phyloP scores from a whole-genome alignment of 768 basidiomycete species.

The Filobasidium wieringae region DNA sequence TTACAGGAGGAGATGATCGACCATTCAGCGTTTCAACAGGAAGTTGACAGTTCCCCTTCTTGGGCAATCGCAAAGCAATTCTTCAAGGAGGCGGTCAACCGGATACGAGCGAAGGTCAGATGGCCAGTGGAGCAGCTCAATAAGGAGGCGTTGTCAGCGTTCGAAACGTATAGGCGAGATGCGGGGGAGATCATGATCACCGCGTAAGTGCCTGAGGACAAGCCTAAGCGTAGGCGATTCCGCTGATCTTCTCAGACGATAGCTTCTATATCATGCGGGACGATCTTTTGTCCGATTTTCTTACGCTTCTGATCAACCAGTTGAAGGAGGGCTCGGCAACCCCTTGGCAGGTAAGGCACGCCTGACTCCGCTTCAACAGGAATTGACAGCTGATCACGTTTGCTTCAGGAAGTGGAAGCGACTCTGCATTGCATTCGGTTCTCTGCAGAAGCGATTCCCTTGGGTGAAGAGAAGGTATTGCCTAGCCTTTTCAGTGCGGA shows the following conservation, averaged over 20 bases:
- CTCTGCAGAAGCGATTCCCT: slow-evolving; percentile 71
- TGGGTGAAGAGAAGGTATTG: slow-evolving; percentile 43
- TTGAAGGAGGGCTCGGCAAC: slow-evolving; percentile 34
- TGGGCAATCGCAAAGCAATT: slow-evolving; percentile 53
- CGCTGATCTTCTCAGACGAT: neutral
- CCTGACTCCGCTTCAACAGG: neutral
- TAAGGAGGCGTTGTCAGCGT: slow-evolving; percentile 29
- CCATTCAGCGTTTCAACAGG: slow-evolving; percentile 82
- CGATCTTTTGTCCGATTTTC: slow-evolving; percentile 63
- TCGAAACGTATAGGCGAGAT: slow-evolving; percentile 34
- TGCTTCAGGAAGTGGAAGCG: slow-evolving; percentile 64
- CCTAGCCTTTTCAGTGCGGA: slow-evolving; percentile 55
- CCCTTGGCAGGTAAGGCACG: slow-evolving; percentile 56
- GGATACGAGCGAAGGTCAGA: slow-evolving; percentile 59
- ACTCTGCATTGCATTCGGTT: slow-evolving; percentile 74
- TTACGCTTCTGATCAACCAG: slow-evolving; percentile 52
- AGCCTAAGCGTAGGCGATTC: neutral
- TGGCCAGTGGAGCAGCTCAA: slow-evolving; percentile 47
- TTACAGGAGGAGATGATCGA: slow-evolving; percentile 60
- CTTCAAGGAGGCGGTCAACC: slow-evolving; percentile 63
- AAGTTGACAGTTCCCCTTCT: slow-evolving; percentile 26
- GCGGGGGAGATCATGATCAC: slow-evolving; percentile 38
- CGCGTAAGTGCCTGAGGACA: slow-evolving; percentile 22
- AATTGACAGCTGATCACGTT: neutral
- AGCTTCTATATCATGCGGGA: slow-evolving; percentile 72